Evolutionary conservation across 208 protist species (phyloP).

Genomic region (Crithidia acanthocephali): DNA sequence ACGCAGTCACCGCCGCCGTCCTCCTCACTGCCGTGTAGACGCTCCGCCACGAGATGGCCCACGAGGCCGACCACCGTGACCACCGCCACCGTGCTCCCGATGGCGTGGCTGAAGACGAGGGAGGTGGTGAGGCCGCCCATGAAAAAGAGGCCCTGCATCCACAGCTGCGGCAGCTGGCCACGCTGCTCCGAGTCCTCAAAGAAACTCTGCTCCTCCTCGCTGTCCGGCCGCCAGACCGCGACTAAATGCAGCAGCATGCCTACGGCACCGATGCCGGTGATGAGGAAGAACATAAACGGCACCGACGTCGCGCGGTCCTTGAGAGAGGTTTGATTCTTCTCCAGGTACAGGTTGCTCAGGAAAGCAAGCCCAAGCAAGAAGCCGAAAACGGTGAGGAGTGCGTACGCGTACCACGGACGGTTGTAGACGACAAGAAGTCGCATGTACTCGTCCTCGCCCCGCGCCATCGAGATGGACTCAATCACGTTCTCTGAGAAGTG

Average conservation of each 20-base stretch:
- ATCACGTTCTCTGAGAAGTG: conserved; percentile 33
- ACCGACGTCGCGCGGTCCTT: conserved; percentile 24
- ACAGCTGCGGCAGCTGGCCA: conserved; percentile 23
- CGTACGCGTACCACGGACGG: conserved; percentile 37
- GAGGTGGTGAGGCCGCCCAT: neutral
- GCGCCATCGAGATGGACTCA: conserved; percentile 24
- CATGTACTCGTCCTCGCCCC: conserved; percentile 31
- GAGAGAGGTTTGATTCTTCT: neutral
- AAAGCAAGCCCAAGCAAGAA: conserved; percentile 16
- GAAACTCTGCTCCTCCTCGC: conserved; percentile 25
- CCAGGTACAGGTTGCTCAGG: conserved; percentile 17
- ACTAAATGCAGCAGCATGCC: conserved; percentile 15
- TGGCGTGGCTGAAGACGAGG: conserved; percentile 8
- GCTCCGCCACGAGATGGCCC: conserved; percentile 24
- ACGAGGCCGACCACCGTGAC: conserved; percentile 24
- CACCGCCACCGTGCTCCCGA: conserved; percentile 3
- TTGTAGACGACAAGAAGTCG: conserved; percentile 28
- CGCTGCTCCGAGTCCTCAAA: conserved; percentile 28
- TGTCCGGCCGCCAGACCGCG: conserved; percentile 19
- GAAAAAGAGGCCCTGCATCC: conserved; percentile 12
- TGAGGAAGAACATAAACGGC: conserved; percentile 25
- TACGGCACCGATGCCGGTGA: neutral
- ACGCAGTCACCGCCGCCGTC: conserved; percentile 28
- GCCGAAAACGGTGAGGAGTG: conserved; percentile 20
- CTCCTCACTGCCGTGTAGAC: neutral